Base-by-base conservation (phyloP, 768 basidiomycete species). In the Albatrellus ellisii region DNA sequence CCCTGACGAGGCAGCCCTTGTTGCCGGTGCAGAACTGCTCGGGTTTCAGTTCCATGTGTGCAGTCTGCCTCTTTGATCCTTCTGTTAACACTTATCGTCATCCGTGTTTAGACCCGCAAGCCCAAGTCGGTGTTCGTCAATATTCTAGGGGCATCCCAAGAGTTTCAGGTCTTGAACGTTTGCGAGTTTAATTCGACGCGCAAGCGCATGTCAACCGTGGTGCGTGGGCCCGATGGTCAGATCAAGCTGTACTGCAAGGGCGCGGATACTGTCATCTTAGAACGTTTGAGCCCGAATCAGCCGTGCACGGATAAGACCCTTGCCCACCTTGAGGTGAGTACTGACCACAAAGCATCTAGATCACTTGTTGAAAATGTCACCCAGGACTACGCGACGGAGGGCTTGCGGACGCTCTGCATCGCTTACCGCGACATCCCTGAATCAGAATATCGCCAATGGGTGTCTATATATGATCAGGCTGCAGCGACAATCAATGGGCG, bases 181-280 rank as follows among this genome's bases (percentile, higher is more conserved):
- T 95, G 92, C 72, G 95, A 98, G 63, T 99, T 99, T 71, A 98
- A 98, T 57, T 95, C 90, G 18, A 88, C 90, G 4, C 75, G 95
- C 39, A 98, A 99, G 56, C 75, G 95, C 45, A 98, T 99, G 95
- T 98, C 95, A 21, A 94, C 92, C 1, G 63, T 99, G 51, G 73
- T 99, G 25, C 77, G 90, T 18, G 70, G 74, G 20, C 83, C 92
- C 0, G 79, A 89, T 49, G 91, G 94, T 36, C 79, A 77, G 59
- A 87, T 99, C 64, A 97, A 91, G 62, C 57, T 99, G 7, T 98
- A 88, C 55, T 90, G 84, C 46, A 99, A 99, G 59, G 95, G 95
- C 21, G 95, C 95, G 1, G 95, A 99, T 57, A 98, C 90, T 1
- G 95, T 98, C 53, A 97, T 99, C 52, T 63, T 94, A 44, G 94